A percentile compares a stretch with the other conserved stretches of the same genome.
Evolutionary conservation across 306 rosid genomes (phyloP).

Genomic region (Mimosa bimucronata): DNA sequence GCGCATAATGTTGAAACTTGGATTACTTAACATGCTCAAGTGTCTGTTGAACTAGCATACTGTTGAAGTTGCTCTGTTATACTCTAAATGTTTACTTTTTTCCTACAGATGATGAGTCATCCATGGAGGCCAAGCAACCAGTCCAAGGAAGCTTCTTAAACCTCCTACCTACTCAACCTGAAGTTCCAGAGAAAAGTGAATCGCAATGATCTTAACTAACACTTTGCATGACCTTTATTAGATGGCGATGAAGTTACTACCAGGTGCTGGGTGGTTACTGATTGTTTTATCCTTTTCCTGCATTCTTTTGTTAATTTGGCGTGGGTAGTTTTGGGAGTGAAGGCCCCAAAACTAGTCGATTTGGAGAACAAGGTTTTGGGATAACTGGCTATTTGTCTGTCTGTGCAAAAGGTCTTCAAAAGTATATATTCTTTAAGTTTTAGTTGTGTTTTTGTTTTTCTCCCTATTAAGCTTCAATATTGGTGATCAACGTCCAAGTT

Average conservation of each 20-base stretch:
- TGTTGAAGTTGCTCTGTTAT: not conserved
- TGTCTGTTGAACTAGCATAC: slow-evolving; percentile 4
- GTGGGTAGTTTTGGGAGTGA: slow-evolving; percentile 46
- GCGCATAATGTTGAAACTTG: slow-evolving; percentile 9
- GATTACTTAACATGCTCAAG: slow-evolving; percentile 15
- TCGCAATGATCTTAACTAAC: slow-evolving; percentile 48
- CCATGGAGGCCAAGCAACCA: slow-evolving; percentile 56
- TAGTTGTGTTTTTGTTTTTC: slow-evolving; percentile 54
- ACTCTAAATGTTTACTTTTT: slow-evolving; percentile 16
- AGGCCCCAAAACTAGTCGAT: slow-evolving; percentile 54
- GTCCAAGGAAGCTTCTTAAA: slow-evolving; percentile 85
- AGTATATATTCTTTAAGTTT: slow-evolving; percentile 60
- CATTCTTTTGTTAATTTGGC: slow-evolving; percentile 54
- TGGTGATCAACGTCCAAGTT: slow-evolving; percentile 40
- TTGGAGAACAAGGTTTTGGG: slow-evolving; percentile 51
- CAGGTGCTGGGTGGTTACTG: slow-evolving; percentile 34
- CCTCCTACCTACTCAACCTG: slow-evolving; percentile 73
- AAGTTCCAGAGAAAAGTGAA: slow-evolving; percentile 75
- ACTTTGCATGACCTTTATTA: slow-evolving; percentile 41
- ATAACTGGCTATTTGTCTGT: slow-evolving; percentile 50
- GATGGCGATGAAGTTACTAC: slow-evolving; percentile 42
- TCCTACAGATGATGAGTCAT: slow-evolving; percentile 75
- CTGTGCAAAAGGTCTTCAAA: slow-evolving; percentile 43
- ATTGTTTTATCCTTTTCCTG: slow-evolving; percentile 43
- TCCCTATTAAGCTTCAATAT: slow-evolving; percentile 41